Evolutionary conservation across 2,329 filamentous ascomycete species (phyloP), one percentile per base, ranked within the genome.

Genomic region (Ascochyta koolunga): DNA sequence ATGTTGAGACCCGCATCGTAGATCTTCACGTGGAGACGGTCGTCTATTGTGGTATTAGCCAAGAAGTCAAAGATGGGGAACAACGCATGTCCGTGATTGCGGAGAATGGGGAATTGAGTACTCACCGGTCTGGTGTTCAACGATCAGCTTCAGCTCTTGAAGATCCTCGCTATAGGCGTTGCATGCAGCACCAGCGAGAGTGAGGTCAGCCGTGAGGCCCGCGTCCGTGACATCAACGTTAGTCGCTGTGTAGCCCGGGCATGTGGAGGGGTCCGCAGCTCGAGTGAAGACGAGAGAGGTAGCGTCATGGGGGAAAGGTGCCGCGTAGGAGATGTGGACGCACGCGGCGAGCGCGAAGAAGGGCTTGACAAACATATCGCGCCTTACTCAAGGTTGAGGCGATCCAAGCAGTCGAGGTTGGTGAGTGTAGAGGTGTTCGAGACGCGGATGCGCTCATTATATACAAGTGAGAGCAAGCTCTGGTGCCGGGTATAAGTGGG

Each of bases 11-110:
- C 83, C 5, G 82, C 80, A 71, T 93, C 90, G 59, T 87, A 85
- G 50, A 92, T 90, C 65, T 89, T 83, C 67, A 92, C 86, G 67
- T 91, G 89, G 3, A 92, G 81, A n/a, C 89, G 86, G 19, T 82
- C 79, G 38, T 85, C 86, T 88, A 32, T 38, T 67, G 53, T 54
- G 13, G n/a, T 18, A 29, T 54, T 35, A 49, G 29, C 4, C 4
- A 37, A 5, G 10, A 37, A 22, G 18, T 22, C n/a, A 35, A 35
- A 10, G 11, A 32, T 10, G 5, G 13, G 10, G 4, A 5, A n/a
- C 1, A 11, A 4, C 29, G 29, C 13, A n/a, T 35, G 7, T 18
- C 10, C 5, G 41, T 24, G 29, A 21, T 16, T 27, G 35, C 31
- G 37, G 32, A 16, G 50, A 6, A 43, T 37, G 13, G 25, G 8